These are phyloP conservation scores for Kregervanrija delftensis DNA, from an alignment of 805 yeast genomes.

Conservation along the genomic window DNA sequence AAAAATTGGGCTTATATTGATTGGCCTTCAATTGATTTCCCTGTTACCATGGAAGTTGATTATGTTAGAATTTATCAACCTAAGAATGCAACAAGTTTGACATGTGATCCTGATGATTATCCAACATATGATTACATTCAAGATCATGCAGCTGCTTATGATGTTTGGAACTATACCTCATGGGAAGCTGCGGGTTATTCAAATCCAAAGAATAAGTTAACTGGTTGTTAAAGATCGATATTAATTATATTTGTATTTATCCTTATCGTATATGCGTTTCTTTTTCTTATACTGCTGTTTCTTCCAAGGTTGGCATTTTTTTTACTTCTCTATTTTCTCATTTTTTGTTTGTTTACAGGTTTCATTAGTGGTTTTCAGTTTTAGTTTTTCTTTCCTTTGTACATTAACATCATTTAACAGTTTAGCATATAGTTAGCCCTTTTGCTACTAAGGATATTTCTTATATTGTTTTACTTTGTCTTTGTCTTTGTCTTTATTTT, in stretches of 20 bases:
- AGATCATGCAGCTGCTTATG: slow-evolving; percentile 61
- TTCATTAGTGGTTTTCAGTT: neutral
- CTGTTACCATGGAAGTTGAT: slow-evolving; percentile 69
- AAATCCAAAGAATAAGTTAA: slow-evolving; percentile 55
- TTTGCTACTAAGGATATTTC: no score
- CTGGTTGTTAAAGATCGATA: slow-evolving; percentile 33
- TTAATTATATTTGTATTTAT: neutral
- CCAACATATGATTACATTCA: slow-evolving; percentile 85
- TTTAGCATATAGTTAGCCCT: no score
- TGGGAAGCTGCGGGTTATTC: slow-evolving; percentile 75
- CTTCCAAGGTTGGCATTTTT: neutral
- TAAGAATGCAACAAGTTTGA: slow-evolving; percentile 43
- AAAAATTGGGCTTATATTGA: slow-evolving; percentile 91
- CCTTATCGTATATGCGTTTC: neutral
- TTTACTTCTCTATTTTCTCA: neutral
- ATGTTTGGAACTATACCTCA: slow-evolving; percentile 57
- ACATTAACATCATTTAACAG: slow-evolving; percentile 8
- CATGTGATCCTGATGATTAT: slow-evolving; percentile 81
- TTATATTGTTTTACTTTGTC: no score
- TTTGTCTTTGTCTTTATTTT: no score
- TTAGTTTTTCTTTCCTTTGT: slow-evolving; percentile 12
- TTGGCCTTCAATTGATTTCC: slow-evolving; percentile 78
- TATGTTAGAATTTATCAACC: slow-evolving; percentile 94
- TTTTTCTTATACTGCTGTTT: neutral
- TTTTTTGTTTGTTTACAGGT: neutral